Evolutionary conservation across 371 early-diverging fungal species (phyloP), one percentile per base, ranked within the genome.

Genomic region (Actinomortierella wolfii): DNA sequence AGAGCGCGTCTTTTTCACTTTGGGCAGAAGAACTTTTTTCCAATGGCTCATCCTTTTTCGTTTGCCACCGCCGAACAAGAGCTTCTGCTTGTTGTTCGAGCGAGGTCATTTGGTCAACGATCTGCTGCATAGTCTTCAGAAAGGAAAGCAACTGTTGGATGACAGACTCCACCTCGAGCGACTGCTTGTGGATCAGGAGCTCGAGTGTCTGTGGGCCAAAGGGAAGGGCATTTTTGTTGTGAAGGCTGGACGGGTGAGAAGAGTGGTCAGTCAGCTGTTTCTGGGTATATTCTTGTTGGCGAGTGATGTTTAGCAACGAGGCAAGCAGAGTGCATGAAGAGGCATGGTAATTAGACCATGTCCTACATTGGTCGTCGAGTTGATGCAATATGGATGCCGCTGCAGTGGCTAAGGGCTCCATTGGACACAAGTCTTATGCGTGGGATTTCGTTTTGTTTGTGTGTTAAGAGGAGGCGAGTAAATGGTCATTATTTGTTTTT

Each of bases 291-390:
- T 73, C 67, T 7, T 67, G 65, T 24, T 73, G 73, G 17, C 67
- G 67, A 13, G 56, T 66, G 49, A 73, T 73, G 47, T 73, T 73
- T 29, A 67, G 55, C 4, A 73, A 51, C 13, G 73, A 73, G 0
- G 63, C 66, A 2, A 73, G 40, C 21, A 73, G 49, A 26, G 66
- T 73, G 47, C 73, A 73, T 3, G 73, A 73, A 28, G 61, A 63
- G 2, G 73, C 54, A 49, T 73, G 73, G 2, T 73, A 67, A 21
- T 57, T 57, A 18, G 73, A 61, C 73, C 73, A 73, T 18, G 59
- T 39, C 43, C 51, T 59, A 50, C 73, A 73, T 59, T 73, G 63
- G 34, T 73, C 55, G 47, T 73, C 73, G 21, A 73, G 60, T 24
- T 66, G 73, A 20, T 56, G 62, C 13, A 73, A 25, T 24, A 53